These are phyloP conservation scores for Kodamaea leandrae DNA, from an alignment of 805 yeast species.

Conservation along the genomic window DNA sequence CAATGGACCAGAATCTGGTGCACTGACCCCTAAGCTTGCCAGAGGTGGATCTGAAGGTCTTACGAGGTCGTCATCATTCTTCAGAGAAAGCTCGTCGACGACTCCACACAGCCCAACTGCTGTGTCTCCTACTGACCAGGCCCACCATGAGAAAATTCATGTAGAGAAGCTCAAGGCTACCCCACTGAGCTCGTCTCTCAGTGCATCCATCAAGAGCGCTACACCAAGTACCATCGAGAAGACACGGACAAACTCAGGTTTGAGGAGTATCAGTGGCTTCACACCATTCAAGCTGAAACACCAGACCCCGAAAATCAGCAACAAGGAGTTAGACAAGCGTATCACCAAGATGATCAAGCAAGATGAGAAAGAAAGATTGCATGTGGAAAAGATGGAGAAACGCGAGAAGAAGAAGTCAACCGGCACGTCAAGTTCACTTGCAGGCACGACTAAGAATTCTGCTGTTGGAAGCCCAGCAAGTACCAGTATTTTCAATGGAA, in stretches of 20 bases:
- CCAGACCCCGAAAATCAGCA: constrained; percentile 18
- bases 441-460: not conserved
- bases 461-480: constrained; percentile 2
- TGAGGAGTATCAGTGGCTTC: constrained; percentile 25
- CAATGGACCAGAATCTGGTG: not conserved
- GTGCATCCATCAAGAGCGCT: not conserved
- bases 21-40: constrained; percentile 1
- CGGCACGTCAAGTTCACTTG: constrained; percentile 1
- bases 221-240: constrained; percentile 11
- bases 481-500: not conserved
- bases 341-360: constrained; percentile 31
- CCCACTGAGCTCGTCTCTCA: constrained; percentile 12
- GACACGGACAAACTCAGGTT: constrained; percentile 18
- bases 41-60: constrained; percentile 2
- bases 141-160: constrained; percentile 2
- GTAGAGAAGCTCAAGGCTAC: constrained; percentile 9
- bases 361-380: constrained; percentile 26
- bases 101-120: constrained; percentile 5
- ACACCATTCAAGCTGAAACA: constrained; percentile 29
- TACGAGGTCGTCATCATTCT: not conserved
- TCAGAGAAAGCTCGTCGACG: not conserved
- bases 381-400: constrained; percentile 19
- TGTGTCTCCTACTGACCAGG: constrained; percentile 2
- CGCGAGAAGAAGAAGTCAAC: constrained; percentile 13
- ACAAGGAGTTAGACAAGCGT: constrained; percentile 31